Percentiles rank a stretch among this genome's conserved stretches.
Evolutionary conservation across 805 yeast genomes (phyloP).

Genomic region (baker's yeast (Saccharomyces cerevisiae)): DNA sequence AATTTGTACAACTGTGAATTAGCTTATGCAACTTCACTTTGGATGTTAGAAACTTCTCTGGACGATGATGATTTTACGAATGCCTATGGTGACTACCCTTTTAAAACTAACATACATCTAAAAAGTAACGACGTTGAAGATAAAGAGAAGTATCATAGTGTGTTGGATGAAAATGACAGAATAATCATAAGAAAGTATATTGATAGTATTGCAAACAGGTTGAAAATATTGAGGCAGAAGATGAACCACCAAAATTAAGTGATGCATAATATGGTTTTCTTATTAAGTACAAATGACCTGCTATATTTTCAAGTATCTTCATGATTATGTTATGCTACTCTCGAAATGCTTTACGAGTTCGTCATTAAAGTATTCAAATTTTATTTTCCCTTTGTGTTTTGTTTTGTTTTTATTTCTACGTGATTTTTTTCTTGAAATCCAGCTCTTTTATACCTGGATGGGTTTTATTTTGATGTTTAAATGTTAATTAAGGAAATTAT

Average conservation of each 20-base stretch:
- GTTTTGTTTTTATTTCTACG: background rate
- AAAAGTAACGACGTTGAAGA: slow-evolving; percentile 40
- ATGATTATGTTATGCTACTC: background rate
- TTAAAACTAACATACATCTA: slow-evolving; percentile 18
- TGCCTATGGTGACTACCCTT: slow-evolving; percentile 13
- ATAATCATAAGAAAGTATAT: slow-evolving; percentile 74
- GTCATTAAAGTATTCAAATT: background rate
- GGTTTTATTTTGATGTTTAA: background rate
- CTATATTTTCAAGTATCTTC: background rate
- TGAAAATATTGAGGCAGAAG: slow-evolving; percentile 62
- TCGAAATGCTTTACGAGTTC: background rate
- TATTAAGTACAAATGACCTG: background rate
- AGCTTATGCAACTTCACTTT: slow-evolving; percentile 82
- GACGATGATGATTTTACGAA: slow-evolving; percentile 37
- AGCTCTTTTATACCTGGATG: background rate
- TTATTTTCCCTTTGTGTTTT: background rate
- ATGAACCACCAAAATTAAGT: slow-evolving; percentile 17
- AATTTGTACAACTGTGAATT: slow-evolving; percentile 60
- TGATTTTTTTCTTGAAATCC: background rate
- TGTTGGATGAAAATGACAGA: slow-evolving; percentile 63
- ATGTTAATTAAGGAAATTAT: background rate
- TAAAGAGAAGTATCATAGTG: slow-evolving; percentile 53
- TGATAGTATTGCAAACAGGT: slow-evolving; percentile 70
- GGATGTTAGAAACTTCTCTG: slow-evolving; percentile 89
- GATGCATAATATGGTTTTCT: background rate